Evolutionary conservation across 2,329 filamentous ascomycete species (phyloP), one percentile per base, ranked within the genome.

Genomic region (Geosmithia flava): DNA sequence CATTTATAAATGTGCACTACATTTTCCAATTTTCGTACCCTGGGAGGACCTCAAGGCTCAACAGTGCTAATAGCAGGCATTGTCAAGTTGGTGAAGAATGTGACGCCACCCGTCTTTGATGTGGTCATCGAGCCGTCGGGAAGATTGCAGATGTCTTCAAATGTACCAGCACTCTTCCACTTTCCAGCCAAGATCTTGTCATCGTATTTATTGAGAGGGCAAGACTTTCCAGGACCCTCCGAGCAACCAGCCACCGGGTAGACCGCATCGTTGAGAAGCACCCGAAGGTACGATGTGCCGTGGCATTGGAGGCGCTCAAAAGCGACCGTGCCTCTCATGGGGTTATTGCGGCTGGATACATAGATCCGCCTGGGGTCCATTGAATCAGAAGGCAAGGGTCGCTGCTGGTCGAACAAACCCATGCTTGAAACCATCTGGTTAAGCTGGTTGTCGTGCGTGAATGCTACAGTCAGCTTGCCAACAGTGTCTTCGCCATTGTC

Each of bases 401-500:
- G 55, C 54, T 83, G 70, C 8, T 68, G 63, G 51, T 83, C 80
- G 53, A 81, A 83, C 1, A 83, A 70, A 1, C 81, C 81, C 16
- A 74, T 71, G 6, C 73, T 71, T 1, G 76, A 72, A 1, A 76
- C 71, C 7, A 84, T 64, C 60, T 85, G 74, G 45, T 73, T 78
- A 41, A 84, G 69, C 55, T 85, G 81, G 3, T 80, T 80, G 54
- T 85, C 81, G 51, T 85, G 83, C 39, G 80, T 64, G 58, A 85
- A 85, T 1, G 70, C 70, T 46, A 79, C 72, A 11, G 83, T 68
- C 19, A 85, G 64, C 41, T 71, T 74, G 6, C 79, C 78, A 0
- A 82, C 57, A 3, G 59, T 56, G 52, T 76, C 80, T 0, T 56
- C 58, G 4, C 62, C 63, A 5, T 73, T 72, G 23, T 75, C 68